phyloP scores from a whole-genome alignment of 2,329 filamentous ascomycete genomes.

The Colletotrichum navitas region DNA sequence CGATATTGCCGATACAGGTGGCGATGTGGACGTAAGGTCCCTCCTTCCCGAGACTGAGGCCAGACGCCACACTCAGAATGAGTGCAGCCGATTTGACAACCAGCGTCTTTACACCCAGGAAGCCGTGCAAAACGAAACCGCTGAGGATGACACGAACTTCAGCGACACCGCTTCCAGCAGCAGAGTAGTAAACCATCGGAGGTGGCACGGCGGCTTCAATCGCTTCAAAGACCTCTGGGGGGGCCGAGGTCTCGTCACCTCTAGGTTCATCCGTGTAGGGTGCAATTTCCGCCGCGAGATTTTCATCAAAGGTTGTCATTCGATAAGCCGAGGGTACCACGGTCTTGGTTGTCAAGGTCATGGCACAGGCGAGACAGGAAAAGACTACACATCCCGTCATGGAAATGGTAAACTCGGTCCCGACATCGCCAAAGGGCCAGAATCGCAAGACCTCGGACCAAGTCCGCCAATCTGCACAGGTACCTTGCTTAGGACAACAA shows the following conservation, averaged over 20 bases:
- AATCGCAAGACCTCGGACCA: conserved; percentile 66
- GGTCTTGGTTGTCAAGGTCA: conserved; percentile 93
- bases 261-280: conserved; percentile 54
- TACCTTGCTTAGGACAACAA: conserved; percentile 66
- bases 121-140: conserved; percentile 96
- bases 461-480: conserved; percentile 67
- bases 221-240: conserved; percentile 54
- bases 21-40: conserved; percentile 98
- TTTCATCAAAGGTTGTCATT: conserved; percentile 91
- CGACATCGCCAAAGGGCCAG: conserved; percentile 61
- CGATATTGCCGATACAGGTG: conserved; percentile 94
- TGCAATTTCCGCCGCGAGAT: conserved; percentile 76
- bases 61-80: conserved; percentile 90
- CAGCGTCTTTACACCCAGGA: conserved; percentile 89
- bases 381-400: conserved; percentile 78
- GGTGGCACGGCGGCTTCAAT: conserved; percentile 57
- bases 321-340: conserved; percentile 90
- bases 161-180: conserved; percentile 94
- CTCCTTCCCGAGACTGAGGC: conserved; percentile 93
- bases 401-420: conserved; percentile 84
- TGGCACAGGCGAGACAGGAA: conserved; percentile 77
- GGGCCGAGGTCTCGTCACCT: conserved; percentile 60
- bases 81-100: conserved; percentile 86
- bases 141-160: conserved; percentile 99
- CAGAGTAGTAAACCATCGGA: conserved; percentile 94